Evolutionary conservation across 176 grass and related monocot genomes (phyloP).

Genomic region (Musa troglodytarum): DNA sequence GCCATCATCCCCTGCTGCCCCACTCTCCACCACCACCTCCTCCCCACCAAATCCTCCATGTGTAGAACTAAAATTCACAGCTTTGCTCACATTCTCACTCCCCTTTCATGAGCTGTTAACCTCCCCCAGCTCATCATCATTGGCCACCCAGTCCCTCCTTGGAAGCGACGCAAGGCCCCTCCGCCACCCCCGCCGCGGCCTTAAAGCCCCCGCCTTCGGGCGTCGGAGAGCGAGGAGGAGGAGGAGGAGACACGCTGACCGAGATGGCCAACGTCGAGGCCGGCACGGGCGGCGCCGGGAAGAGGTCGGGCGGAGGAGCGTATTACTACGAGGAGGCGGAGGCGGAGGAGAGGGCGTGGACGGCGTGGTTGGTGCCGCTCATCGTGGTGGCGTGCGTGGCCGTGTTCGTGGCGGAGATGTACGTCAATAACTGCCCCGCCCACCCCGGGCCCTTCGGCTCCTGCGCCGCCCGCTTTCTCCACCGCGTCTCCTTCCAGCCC

Average conservation of each 20-base stretch:
- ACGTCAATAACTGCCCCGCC: conserved; percentile 72
- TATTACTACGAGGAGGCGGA: conserved; percentile 24
- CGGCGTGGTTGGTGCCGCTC: conserved; percentile 76
- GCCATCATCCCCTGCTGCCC: background rate
- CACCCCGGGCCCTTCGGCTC: conserved; percentile 28
- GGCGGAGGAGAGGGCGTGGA: conserved; percentile 48
- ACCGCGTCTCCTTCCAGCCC: conserved; percentile 82
- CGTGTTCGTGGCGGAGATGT: conserved; percentile 84
- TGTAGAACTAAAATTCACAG: background rate
- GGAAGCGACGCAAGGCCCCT: background rate
- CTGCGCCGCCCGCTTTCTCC: conserved; percentile 66
- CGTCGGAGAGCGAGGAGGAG: background rate
- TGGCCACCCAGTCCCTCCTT: background rate
- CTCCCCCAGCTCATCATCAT: background rate
- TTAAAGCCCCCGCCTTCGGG: background rate
- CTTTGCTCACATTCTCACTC: background rate
- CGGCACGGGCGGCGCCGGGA: conserved; percentile 18
- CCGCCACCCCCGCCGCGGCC: background rate
- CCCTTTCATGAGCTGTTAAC: background rate
- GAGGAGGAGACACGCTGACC: background rate
- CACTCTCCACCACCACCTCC: conserved; percentile 1
- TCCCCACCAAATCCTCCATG: conserved; percentile 1
- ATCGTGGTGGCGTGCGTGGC: conserved; percentile 66
- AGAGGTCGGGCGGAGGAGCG: conserved; percentile 36
- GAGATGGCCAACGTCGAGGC: conserved; percentile 8